Conservation (phyloP, 108 stramenopile species). For the Nitzschia inconspicua region DNA sequence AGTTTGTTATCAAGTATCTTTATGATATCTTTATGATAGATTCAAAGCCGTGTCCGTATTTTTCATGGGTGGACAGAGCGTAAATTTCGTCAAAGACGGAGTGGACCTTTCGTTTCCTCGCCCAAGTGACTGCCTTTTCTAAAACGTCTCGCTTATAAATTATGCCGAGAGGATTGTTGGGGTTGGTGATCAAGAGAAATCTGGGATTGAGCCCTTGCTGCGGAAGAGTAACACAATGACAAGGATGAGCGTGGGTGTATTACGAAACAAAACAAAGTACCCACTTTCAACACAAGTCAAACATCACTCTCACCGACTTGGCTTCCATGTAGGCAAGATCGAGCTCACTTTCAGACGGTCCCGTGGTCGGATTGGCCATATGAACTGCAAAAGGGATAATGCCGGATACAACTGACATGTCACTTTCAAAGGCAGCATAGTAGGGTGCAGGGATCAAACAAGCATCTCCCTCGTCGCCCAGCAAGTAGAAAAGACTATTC, state of each 20-base stretch:
- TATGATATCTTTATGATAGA: conserved; percentile 57
- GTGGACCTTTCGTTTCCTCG: conserved; percentile 65
- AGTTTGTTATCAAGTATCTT: conserved; percentile 63
- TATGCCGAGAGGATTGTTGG: conserved; percentile 90
- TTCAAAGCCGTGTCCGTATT: conserved; percentile 39
- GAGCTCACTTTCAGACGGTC: conserved; percentile 68
- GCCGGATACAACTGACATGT: conserved; percentile 70
- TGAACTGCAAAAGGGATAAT: conserved; percentile 63
- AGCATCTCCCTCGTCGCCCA: conserved; percentile 80
- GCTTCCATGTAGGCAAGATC: conserved; percentile 55
- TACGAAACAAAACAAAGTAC: neutral
- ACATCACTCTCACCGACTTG: conserved; percentile 15
- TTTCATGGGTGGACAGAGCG: conserved; percentile 59
- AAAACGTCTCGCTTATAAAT: conserved; percentile 61
- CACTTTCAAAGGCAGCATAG: conserved; percentile 90
- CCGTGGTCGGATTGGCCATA: conserved; percentile 46
- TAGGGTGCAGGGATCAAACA: conserved; percentile 92
- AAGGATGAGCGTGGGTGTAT: neutral
- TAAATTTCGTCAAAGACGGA: conserved; percentile 89
- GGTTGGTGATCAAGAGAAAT: conserved; percentile 85
- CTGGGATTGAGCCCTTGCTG: conserved; percentile 57
- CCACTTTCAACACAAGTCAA: neutral
- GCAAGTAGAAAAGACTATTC: conserved; percentile 60
- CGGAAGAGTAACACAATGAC: neutral
- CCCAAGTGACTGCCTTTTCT: conserved; percentile 58